Base-by-base conservation (phyloP, 1,284 basidiomycete species). In the Anthracocystis walkeri region DNA sequence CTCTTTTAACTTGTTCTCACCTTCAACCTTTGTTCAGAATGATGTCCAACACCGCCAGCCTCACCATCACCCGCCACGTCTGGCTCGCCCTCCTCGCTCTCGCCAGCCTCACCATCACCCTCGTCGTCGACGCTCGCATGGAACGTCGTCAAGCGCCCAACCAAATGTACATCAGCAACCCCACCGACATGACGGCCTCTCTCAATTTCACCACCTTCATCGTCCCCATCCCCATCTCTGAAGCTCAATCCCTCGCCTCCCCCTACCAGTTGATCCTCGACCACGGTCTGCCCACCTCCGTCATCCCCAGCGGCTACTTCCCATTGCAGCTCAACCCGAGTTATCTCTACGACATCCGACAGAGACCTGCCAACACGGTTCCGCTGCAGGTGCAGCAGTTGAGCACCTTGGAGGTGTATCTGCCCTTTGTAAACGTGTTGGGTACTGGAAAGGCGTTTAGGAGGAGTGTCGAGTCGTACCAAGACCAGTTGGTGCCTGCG, bases 151-250 rank as follows among this genome's bases (percentile, higher is more conserved):
- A 66, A 56, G 65, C 65, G 4, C 65, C 65, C 31, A 60, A 66
- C 49, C 58, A 66, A 35, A 27, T 60, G 21, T 50, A 54, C 48
- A 52, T 66, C 35, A 14, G 42, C 48, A 10, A 55, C 12, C 65
- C 65, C 3, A 53, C 53, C 23, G 45, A 42, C 38, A 58, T 60
- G 29, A 66, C 65, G 4, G 65, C 40, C 42, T 58, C 65, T 7
- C 40, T 66, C 53, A 66, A 66, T 58, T 20, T 66, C 21, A 66
- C 65, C 41, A 61, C 53, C 6, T 66, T 60, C 48, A 57, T 61
- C 42, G 14, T 66, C 2, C 65, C 65, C n/a, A 66, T 66, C 40
- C 58, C 65, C 0, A 29, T 66, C 27, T 59, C 57, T 25, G 58
- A 60, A 16, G 65, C 58, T 7, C 40, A 16, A 10, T 56, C 58